Conservation (phyloP, 805 yeast genomes). For the Pichia sporocuriosa region DNA sequence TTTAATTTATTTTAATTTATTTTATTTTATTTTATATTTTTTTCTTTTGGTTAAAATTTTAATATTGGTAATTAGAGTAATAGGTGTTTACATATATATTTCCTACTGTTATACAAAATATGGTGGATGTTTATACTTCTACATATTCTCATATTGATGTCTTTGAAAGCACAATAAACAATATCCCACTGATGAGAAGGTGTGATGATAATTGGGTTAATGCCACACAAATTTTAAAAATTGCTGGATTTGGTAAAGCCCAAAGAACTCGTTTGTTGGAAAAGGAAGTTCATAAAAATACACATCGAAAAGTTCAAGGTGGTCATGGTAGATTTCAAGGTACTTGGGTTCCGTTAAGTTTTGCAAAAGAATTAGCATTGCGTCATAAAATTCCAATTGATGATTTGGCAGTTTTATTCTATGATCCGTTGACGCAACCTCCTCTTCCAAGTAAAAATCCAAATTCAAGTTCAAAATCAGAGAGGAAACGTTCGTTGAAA, state of each 20-base stretch:
- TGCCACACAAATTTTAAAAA: constrained; percentile 74
- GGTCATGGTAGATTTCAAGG: constrained; percentile 85
- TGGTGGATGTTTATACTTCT: constrained; percentile 31
- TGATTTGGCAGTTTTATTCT: constrained; percentile 48
- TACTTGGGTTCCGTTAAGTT: constrained; percentile 72
- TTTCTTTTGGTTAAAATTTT: no score
- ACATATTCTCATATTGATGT: constrained; percentile 47
- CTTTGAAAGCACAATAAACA: constrained; percentile 58
- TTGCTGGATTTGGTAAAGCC: constrained; percentile 73
- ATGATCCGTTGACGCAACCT: constrained; percentile 41
- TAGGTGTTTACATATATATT: no score
- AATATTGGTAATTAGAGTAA: no score
- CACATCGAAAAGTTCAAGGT: constrained; percentile 75
- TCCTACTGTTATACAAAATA: no score
- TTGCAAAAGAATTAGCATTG: constrained; percentile 53
- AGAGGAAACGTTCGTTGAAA: constrained; percentile 12
- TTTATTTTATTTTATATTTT: no score
- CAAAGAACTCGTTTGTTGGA: constrained; percentile 72
- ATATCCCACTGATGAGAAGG: constrained; percentile 82
- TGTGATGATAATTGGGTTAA: constrained; percentile 91
- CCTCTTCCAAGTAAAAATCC: constrained; percentile 32
- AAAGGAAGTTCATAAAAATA: constrained; percentile 58
- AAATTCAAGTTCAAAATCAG: constrained; percentile 2
- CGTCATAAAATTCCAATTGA: constrained; percentile 45
- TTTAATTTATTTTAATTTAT: no score